These are phyloP conservation scores for Vicia villosa DNA, from an alignment of 306 rosid genomes.

Conservation along the genomic window DNA sequence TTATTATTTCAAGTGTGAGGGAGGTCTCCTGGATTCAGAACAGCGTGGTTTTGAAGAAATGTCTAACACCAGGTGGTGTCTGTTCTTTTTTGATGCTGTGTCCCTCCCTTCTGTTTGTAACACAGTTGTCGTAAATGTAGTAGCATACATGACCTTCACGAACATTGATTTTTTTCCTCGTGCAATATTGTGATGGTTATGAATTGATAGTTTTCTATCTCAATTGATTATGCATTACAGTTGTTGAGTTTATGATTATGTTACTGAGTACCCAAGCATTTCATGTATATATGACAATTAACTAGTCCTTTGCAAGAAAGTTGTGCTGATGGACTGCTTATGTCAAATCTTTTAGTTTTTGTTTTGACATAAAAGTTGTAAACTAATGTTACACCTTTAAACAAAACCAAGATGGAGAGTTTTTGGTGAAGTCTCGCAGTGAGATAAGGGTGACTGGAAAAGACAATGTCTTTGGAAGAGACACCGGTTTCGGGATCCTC, in stretches of 20 bases:
- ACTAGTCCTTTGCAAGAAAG: too few species aligned
- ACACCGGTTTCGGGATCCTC: too few species aligned
- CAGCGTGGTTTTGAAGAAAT: constrained; percentile 46
- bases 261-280: neutral
- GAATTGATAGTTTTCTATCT: constrained; percentile 24
- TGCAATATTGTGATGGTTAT: constrained; percentile 50
- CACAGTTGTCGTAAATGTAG: constrained; percentile 41
- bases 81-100: constrained; percentile 32
- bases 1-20: constrained; percentile 40
- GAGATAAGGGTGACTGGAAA: too few species aligned
- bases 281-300: too few species aligned
- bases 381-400: too few species aligned
- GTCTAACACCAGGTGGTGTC: constrained; percentile 38
- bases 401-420: too few species aligned
- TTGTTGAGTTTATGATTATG: constrained; percentile 33
- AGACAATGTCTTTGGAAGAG: too few species aligned
- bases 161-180: constrained; percentile 35
- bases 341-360: too few species aligned
- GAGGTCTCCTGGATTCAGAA: constrained; percentile 48
- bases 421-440: too few species aligned
- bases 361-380: too few species aligned
- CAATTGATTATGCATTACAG: constrained; percentile 32
- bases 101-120: constrained; percentile 40
- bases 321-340: too few species aligned
- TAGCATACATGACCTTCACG: constrained; percentile 48